A percentile compares a stretch with the other conserved stretches of the same genome.
Conservation (phyloP, 2,329 filamentous ascomycete genomes). For the Didymella glomerata region DNA sequence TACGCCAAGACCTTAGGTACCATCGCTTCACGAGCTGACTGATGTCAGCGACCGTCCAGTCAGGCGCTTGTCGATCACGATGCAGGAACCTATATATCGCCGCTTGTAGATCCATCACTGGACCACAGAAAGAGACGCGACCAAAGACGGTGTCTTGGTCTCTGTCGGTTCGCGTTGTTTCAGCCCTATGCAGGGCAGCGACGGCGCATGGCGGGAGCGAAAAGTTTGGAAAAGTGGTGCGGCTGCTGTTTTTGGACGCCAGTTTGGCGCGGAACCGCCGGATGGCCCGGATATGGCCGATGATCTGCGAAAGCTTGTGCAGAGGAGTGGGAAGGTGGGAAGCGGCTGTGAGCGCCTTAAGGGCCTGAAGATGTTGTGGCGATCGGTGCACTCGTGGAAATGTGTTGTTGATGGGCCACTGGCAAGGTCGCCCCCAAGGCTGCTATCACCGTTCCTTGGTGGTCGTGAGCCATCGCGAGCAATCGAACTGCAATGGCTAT, state of each 20-base stretch:
- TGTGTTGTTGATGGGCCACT: not conserved
- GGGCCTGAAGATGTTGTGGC: not conserved
- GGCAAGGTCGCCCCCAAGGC: no score
- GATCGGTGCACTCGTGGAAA: not conserved
- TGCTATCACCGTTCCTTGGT: no score
- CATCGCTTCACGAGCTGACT: not conserved
- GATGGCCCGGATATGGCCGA: not conserved
- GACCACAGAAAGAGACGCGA: not conserved
- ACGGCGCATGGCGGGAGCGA: constrained; percentile 1
- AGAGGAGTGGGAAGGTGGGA: not conserved
- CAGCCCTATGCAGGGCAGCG: constrained; percentile 4
- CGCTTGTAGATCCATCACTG: not conserved
- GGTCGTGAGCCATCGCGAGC: no score
- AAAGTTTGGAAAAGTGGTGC: not conserved
- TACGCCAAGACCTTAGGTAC: constrained; percentile 1
- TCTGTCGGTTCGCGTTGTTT: no score
- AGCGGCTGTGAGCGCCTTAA: not conserved
- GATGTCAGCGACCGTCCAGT: not conserved
- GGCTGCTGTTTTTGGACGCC: not conserved
- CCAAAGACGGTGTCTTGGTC: not conserved
- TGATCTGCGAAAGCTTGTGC: constrained; percentile 5
- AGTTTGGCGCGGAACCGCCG: not conserved
- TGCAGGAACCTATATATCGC: not conserved
- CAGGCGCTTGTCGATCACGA: not conserved
- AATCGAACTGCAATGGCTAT: no score